phyloP scores from a whole-genome alignment of 108 stramenopile genomes.

The Parmales sp. region DNA sequence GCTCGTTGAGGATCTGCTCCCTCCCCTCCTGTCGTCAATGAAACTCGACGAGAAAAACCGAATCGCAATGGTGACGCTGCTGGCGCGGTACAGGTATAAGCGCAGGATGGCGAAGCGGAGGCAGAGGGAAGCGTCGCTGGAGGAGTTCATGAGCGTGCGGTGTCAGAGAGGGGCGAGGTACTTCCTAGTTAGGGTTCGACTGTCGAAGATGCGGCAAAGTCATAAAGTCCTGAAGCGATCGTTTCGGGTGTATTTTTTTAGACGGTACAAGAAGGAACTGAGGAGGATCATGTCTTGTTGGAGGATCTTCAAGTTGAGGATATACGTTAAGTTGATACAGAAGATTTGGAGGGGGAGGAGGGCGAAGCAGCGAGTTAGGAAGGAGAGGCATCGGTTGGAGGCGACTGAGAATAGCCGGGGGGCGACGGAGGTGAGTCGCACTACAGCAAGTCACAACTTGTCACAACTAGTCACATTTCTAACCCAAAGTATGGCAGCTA shows the following conservation, averaged over 20 bases:
- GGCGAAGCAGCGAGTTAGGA: neutral
- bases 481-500: neutral
- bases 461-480: neutral
- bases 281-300: neutral
- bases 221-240: neutral
- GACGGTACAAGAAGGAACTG: neutral
- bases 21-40: neutral
- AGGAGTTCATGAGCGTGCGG: neutral
- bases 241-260: neutral
- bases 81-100: neutral
- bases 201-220: neutral
- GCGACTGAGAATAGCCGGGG: neutral
- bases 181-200: slow-evolving; percentile 4
- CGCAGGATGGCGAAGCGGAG: neutral
- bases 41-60: neutral
- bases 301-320: neutral
- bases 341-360: neutral
- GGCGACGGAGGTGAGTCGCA: neutral
- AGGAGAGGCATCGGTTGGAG: neutral
- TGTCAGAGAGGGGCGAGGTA: slow-evolving; percentile 1
- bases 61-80: neutral
- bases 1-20: neutral
- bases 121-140: neutral
- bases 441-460: neutral
- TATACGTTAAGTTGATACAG: neutral